Evolutionary conservation across 768 basidiomycete species (phyloP).

Genomic region (Pisolithus sp.): DNA sequence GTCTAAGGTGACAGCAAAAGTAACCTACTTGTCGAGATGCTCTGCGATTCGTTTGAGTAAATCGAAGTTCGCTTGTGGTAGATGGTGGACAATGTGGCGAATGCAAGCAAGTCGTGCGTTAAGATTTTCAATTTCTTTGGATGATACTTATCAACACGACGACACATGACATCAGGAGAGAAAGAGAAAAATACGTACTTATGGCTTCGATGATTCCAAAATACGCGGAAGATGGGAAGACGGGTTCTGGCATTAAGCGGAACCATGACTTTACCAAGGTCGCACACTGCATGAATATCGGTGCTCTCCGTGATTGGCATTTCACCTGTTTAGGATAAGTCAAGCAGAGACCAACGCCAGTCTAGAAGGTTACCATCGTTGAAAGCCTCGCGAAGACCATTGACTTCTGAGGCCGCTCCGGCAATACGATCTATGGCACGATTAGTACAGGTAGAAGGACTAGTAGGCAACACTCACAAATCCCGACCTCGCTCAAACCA

Average conservation of each 20-base stretch:
- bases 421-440: constrained; percentile 65
- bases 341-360: not conserved
- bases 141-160: not conserved
- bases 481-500: constrained; percentile 75
- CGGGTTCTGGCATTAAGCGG: constrained; percentile 71
- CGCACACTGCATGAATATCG: constrained; percentile 80
- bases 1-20: not conserved
- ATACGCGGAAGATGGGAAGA: constrained; percentile 69
- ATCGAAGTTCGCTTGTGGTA: constrained; percentile 72
- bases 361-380: constrained; percentile 48
- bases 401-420: constrained; percentile 67
- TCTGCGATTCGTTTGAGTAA: constrained; percentile 73
- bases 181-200: constrained; percentile 39
- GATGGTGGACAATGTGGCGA: constrained; percentile 57
- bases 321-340: constrained; percentile 36
- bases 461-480: constrained; percentile 49
- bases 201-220: constrained; percentile 63
- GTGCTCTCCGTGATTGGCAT: constrained; percentile 51
- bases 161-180: too few species aligned
- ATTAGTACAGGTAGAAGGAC: not conserved
- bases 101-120: constrained; percentile 59
- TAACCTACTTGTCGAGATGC: constrained; percentile 67
- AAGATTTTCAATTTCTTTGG: constrained; percentile 61
- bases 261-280: constrained; percentile 84
- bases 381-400: constrained; percentile 63